Conservation (phyloP, 2,329 filamentous ascomycete genomes). For the Diaporthe aspalathi region DNA sequence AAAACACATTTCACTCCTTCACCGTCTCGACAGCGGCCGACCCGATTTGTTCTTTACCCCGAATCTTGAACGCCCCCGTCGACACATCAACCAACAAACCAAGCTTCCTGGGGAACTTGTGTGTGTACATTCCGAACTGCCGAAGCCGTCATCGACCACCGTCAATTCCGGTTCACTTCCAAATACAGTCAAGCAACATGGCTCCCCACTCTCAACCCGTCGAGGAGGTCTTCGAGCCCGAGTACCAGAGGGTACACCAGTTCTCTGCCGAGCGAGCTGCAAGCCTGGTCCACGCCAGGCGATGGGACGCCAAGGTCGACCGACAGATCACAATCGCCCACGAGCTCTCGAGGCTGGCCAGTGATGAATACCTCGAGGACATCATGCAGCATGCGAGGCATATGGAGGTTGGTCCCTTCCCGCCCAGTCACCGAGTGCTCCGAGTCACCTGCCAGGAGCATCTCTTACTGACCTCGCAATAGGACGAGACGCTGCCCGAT, state of each 20-base stretch:
- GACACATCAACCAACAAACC: constrained; percentile 44
- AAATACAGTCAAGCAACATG: constrained; percentile 46
- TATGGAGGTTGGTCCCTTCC: constrained; percentile 78
- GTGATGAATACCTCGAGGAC: constrained; percentile 93
- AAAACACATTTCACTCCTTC: constrained; percentile 29
- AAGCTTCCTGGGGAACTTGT: constrained; percentile 66
- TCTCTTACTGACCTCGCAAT: constrained; percentile 23
- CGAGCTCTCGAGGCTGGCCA: constrained; percentile 85
- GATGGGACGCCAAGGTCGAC: constrained; percentile 56
- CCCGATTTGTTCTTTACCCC: constrained; percentile 46
- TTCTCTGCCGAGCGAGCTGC: constrained; percentile 39
- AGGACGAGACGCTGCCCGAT: constrained; percentile 90
- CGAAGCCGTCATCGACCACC: constrained; percentile 6
- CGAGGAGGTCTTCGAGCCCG: constrained; percentile 39
- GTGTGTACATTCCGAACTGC: constrained; percentile 29
- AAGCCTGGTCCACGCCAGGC: constrained; percentile 38
- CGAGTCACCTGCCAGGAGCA: background rate
- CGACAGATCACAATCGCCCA: constrained; percentile 89
- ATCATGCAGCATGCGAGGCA: constrained; percentile 93
- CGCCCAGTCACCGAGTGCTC: constrained; percentile 14
- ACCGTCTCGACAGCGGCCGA: constrained; percentile 18
- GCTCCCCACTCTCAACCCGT: constrained; percentile 49
- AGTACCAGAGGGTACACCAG: constrained; percentile 36
- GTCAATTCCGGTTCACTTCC: constrained; percentile 40
- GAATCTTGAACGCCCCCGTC: constrained; percentile 43